Evolutionary conservation across 345 rosid genomes (phyloP), one percentile per base, ranked within the genome.

Genomic region (Populus davidiana): DNA sequence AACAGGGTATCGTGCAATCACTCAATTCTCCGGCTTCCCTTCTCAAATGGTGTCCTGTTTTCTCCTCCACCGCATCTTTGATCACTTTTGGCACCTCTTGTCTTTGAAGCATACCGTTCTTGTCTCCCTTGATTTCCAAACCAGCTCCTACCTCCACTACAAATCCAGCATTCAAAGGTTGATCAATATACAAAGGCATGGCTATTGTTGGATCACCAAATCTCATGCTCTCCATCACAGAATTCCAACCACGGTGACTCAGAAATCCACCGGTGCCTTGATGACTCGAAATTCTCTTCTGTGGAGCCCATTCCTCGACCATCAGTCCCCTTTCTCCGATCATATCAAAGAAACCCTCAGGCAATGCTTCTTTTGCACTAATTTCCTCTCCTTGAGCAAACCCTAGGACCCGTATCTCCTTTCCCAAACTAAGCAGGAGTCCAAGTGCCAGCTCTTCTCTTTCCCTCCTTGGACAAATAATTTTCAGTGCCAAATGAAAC

Each of bases 401-500:
- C 29, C 83, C 77, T 16, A 85, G 17, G 4, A 78, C 82, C 91
- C 86, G 80, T 7, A 83, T 79, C 25, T 25, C 25, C 25, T 25
- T 80, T 74, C 14, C 80, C 79, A 2, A 20, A 75, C 83, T 86
- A 6, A 70, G 78, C 82, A 78, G 86, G 18, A 85, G 63, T 14
- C 83, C 88, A 20, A 69, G 62, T 6, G 91, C 89, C 13, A 85
- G 74, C 62, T 83, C 89, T 67, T 80, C 82, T 23, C 62, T 74
- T 39, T 85, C 86, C 86, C 8, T 73, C 75, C 64, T 49, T 70
- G 18, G 82, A 67, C 25, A 78, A 79, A 77, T 80, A 86, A 27
- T 73, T 81, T 71, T 86, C 89, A 1, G 78, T 83, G 27, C 88
- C 87, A 12, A 78, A 88, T 1, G 89, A 86, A 43, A 77, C 85